Evolutionary conservation across 495 filamentous ascomycete species (phyloP).

Genomic region (Cladorrhinum samala): DNA sequence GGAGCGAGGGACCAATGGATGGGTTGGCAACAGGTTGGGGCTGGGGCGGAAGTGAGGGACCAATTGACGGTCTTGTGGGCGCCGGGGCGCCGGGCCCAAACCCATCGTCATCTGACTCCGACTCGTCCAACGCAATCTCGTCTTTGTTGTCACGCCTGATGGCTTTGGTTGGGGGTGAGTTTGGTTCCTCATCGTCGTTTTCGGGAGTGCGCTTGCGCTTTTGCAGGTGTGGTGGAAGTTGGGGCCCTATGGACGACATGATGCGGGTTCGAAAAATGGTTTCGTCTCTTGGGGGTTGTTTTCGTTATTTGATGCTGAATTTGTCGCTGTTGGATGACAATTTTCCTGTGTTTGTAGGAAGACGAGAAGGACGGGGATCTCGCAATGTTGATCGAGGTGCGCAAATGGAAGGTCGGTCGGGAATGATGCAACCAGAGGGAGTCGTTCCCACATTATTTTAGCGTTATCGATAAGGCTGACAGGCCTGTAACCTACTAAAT

Average conservation of each 20-base stretch:
- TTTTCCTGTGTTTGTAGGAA: no score
- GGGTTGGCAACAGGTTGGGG: slow-evolving; percentile 8
- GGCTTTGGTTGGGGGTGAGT: slow-evolving; percentile 34
- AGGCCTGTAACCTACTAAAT: neutral
- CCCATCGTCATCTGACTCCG: slow-evolving; percentile 30
- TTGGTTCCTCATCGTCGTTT: slow-evolving; percentile 32
- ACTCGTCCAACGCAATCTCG: slow-evolving; percentile 30
- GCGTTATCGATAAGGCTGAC: slow-evolving; percentile 18
- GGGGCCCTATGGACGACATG: slow-evolving; percentile 47
- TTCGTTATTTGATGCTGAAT: neutral
- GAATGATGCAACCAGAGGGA: neutral
- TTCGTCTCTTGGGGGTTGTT: neutral
- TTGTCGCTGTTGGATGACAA: no score
- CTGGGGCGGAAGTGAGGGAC: slow-evolving; percentile 18
- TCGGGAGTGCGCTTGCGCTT: slow-evolving; percentile 49
- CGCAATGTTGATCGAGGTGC: neutral
- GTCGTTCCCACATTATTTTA: neutral
- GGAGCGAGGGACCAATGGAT: slow-evolving; percentile 32
- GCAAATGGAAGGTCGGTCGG: neutral
- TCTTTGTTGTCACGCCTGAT: slow-evolving; percentile 30
- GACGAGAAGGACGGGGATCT: no score
- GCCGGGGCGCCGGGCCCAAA: slow-evolving; percentile 31
- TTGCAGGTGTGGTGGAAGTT: slow-evolving; percentile 44
- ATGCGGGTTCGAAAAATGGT: neutral
- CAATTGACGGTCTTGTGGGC: slow-evolving; percentile 20